Evolutionary conservation across 1,139 yeast genomes (phyloP).

Genomic region (Kurtzmaniella quercitrusa): DNA sequence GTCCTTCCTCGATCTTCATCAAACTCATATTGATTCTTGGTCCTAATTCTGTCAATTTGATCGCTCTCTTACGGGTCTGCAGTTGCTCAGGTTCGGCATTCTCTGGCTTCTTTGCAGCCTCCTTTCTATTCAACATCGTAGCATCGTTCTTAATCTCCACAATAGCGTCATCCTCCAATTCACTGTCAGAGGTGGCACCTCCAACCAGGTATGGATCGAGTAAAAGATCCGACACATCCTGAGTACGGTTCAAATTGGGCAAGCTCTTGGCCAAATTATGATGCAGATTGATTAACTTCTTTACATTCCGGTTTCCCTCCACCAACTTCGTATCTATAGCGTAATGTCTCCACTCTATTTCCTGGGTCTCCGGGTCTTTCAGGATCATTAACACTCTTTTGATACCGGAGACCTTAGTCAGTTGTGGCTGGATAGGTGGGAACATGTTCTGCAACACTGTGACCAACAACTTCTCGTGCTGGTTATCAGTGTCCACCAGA

Average conservation of each 20-base stretch:
- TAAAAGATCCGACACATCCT: slow-evolving; percentile 78
- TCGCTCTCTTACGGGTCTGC: slow-evolving; percentile 71
- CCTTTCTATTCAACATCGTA: slow-evolving; percentile 13
- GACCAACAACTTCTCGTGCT: slow-evolving; percentile 76
- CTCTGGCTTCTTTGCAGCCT: slow-evolving; percentile 9
- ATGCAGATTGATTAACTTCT: slow-evolving; percentile 68
- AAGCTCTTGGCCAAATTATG: slow-evolving; percentile 57
- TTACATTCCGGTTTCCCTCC: slow-evolving; percentile 76
- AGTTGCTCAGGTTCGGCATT: slow-evolving; percentile 17
- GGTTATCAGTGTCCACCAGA: slow-evolving; percentile 45
- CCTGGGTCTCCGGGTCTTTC: slow-evolving; percentile 64
- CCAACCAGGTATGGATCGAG: slow-evolving; percentile 80
- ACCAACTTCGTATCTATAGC: slow-evolving; percentile 84
- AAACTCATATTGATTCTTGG: slow-evolving; percentile 79
- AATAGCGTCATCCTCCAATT: slow-evolving; percentile 87
- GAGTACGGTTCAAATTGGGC: slow-evolving; percentile 67
- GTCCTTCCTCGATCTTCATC: slow-evolving; percentile 88
- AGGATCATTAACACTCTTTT: slow-evolving; percentile 82
- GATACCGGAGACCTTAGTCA: slow-evolving; percentile 68
- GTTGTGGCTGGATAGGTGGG: slow-evolving; percentile 86
- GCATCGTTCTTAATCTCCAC: slow-evolving; percentile 62
- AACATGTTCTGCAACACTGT: slow-evolving; percentile 94
- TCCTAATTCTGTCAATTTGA: slow-evolving; percentile 88
- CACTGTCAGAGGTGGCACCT: slow-evolving; percentile 85
- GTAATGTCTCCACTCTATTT: slow-evolving; percentile 84